phyloP scores from a whole-genome alignment of 805 yeast species.

The Lachancea cidri region DNA sequence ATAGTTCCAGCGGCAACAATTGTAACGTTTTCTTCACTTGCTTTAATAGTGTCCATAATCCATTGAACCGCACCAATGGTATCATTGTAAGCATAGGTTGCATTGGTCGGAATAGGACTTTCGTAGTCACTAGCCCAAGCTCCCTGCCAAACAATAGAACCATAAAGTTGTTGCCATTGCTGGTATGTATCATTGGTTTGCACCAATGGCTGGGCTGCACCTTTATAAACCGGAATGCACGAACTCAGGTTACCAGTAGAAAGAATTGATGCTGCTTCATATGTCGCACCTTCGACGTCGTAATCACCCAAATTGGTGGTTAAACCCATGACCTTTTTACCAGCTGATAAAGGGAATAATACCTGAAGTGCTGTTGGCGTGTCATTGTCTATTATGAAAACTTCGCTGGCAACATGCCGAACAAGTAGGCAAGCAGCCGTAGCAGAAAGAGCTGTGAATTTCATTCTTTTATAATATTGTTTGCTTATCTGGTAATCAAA shows the following conservation, averaged over 20 bases:
- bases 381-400: constrained; percentile 40
- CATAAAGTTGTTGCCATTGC: constrained; percentile 35
- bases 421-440: background rate
- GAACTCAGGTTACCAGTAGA: constrained; percentile 32
- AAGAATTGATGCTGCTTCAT: constrained; percentile 31
- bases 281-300: constrained; percentile 37
- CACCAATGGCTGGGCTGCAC: constrained; percentile 37
- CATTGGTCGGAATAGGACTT: constrained; percentile 13
- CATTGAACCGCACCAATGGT: constrained; percentile 37
- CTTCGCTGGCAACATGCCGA: constrained; percentile 22
- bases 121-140: constrained; percentile 33
- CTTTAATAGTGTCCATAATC: constrained; percentile 37
- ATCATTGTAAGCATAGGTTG: constrained; percentile 29
- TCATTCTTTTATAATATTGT: no score
- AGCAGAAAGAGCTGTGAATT: background rate
- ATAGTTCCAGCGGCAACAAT: constrained; percentile 39
- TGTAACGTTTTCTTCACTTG: constrained; percentile 33
- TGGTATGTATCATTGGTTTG: constrained; percentile 39
- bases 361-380: constrained; percentile 36
- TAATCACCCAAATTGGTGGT: constrained; percentile 38
- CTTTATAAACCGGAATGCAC: constrained; percentile 36
- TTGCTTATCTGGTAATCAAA: no score
- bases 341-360: constrained; percentile 36
- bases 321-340: constrained; percentile 37
- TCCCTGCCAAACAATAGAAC: constrained; percentile 40